A percentile compares a stretch with the other conserved stretches of the same genome.
phyloP scores from a whole-genome alignment of 768 basidiomycete species.

The Dioszegia crocea region DNA sequence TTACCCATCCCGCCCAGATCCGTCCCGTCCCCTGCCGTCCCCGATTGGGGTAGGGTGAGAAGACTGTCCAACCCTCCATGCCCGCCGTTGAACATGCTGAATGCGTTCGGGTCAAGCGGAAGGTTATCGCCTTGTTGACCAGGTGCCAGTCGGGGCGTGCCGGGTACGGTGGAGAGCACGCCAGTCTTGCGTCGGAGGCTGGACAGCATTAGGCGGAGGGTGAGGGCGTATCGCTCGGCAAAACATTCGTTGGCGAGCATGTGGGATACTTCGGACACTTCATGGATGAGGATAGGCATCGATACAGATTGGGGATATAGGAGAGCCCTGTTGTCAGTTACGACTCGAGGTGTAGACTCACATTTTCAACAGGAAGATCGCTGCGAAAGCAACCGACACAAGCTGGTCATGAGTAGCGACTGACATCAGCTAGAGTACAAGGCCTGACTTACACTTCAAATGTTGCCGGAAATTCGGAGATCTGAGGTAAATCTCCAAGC shows the following conservation, averaged over 20 bases:
- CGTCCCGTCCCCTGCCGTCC: conserved; percentile 2
- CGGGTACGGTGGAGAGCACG: conserved; percentile 51
- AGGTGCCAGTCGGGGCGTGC: conserved; percentile 27
- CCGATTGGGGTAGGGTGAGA: conserved; percentile 15
- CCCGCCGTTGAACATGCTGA: conserved; percentile 14
- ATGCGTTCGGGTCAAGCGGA: conserved; percentile 1
- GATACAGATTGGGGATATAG: conserved; percentile 84
- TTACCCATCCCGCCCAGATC: conserved; percentile 14
- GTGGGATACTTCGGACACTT: conserved; percentile 87
- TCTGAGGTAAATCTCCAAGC: conserved; percentile 75
- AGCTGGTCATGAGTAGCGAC: conserved; percentile 92
- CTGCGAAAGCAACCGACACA: conserved; percentile 85
- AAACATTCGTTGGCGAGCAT: conserved; percentile 79
- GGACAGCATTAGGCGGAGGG: conserved; percentile 87
- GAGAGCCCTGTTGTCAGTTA: conserved; percentile 56
- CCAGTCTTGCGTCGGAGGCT: conserved; percentile 86
- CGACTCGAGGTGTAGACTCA: conserved; percentile 6
- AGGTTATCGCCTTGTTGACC: not conserved
- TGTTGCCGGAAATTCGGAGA: conserved; percentile 48
- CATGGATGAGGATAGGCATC: conserved; percentile 66
- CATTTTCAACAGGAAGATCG: conserved; percentile 88
- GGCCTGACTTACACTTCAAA: conserved; percentile 26
- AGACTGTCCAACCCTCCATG: conserved; percentile 38
- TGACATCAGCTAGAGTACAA: conserved; percentile 52
- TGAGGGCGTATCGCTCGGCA: conserved; percentile 87